A percentile compares a stretch with the other conserved stretches of the same genome.
Evolutionary conservation across 768 basidiomycete genomes (phyloP).

Genomic region (Agaricus subrufescens): DNA sequence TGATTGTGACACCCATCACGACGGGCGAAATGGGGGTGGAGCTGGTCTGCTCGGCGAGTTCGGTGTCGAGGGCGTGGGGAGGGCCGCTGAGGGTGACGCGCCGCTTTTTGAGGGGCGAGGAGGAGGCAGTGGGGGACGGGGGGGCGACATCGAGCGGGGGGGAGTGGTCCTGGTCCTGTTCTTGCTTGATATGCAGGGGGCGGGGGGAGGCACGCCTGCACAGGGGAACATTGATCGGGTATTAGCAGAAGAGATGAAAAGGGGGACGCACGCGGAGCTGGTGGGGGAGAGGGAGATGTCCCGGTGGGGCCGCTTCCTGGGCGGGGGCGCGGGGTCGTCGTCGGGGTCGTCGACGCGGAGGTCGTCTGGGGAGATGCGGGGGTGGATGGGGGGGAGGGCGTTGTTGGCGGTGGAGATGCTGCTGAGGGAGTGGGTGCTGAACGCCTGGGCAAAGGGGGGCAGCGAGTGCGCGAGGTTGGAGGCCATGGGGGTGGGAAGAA

Average conservation of each 20-base stretch:
- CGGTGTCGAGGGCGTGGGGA: slow-evolving; percentile 50
- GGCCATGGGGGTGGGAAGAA: slow-evolving; percentile 19
- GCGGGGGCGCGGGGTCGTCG: slow-evolving; percentile 19
- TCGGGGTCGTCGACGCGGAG: slow-evolving; percentile 30
- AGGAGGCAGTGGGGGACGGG: slow-evolving; percentile 35
- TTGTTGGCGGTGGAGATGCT: slow-evolving; percentile 44
- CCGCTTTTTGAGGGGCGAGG: slow-evolving; percentile 56
- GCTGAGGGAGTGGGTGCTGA: slow-evolving; percentile 52
- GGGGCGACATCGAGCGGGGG: slow-evolving; percentile 28
- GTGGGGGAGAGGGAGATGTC: slow-evolving; percentile 27
- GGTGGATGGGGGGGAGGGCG: slow-evolving; percentile 64
- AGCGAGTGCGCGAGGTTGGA: slow-evolving; percentile 57
- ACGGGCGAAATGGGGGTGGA: slow-evolving; percentile 64
- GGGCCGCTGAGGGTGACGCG: slow-evolving; percentile 68
- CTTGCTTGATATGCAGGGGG: slow-evolving; percentile 55
- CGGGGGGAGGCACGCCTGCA: slow-evolving; percentile 40
- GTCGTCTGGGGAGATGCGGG: slow-evolving; percentile 28
- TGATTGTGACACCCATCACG: slow-evolving; percentile 55
- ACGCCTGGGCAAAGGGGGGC: slow-evolving; percentile 77
- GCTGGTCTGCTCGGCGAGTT: slow-evolving; percentile 41
- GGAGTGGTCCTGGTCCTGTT: slow-evolving; percentile 47
- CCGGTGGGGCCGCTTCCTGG: slow-evolving; percentile 43
- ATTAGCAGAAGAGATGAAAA: slow-evolving; percentile 13
- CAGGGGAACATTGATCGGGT: slow-evolving; percentile 7
- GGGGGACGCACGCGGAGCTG: slow-evolving; percentile 42